These are phyloP conservation scores for Ballota nigra DNA, from an alignment of 257 asterid species.

Conservation along the genomic window DNA sequence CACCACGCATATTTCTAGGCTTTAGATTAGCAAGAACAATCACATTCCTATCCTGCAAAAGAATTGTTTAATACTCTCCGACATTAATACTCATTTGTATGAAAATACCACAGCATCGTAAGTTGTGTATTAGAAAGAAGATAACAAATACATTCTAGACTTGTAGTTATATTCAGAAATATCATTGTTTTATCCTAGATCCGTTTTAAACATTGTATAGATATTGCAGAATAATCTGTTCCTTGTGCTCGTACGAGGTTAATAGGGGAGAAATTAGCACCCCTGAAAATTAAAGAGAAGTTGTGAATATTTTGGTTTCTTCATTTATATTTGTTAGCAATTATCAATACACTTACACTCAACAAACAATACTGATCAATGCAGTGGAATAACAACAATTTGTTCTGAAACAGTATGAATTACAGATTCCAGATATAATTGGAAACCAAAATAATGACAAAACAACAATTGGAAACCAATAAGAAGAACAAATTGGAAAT, in stretches of 20 bases:
- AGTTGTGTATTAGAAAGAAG: background rate
- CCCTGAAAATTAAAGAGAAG: no score
- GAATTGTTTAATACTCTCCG: background rate
- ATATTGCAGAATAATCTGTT: background rate
- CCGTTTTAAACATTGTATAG: background rate
- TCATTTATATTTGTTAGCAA: no score
- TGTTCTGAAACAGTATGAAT: no score
- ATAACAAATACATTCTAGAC: background rate
- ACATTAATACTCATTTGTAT: constrained; percentile 8
- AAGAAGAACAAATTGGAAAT: background rate
- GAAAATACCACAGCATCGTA: no score
- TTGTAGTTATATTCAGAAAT: background rate
- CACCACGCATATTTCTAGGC: constrained; percentile 98
- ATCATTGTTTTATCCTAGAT: background rate
- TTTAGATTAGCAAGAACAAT: constrained; percentile 89
- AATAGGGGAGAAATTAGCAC: background rate
- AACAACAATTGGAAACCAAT: background rate
- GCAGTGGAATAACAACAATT: no score
- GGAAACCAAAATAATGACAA: background rate
- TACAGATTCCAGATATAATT: background rate
- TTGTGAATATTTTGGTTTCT: no score
- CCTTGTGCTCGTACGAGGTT: background rate
- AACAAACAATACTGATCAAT: no score
- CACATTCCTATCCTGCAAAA: constrained; percentile 65
- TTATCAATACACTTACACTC: no score